Conservation (phyloP, 2,329 filamentous ascomycete species). For the Geosmithia flava region DNA sequence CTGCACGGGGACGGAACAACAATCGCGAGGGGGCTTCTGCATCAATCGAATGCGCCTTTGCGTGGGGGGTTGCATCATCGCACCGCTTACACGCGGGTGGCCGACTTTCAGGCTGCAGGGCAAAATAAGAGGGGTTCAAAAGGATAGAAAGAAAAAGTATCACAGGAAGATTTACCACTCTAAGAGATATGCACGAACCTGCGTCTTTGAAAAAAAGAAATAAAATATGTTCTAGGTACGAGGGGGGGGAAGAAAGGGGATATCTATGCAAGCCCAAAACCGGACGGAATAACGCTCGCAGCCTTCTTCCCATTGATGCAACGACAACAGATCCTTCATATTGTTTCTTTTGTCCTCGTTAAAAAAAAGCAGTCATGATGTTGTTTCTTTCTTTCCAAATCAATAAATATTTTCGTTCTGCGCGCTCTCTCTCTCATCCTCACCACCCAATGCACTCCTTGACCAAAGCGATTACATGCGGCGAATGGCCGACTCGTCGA, state of each 20-base stretch:
- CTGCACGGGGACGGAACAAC: no score
- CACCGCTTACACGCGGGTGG: no score
- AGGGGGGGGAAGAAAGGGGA: conserved; percentile 4
- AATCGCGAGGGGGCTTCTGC: no score
- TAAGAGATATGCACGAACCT: neutral
- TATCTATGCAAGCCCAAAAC: conserved; percentile 13
- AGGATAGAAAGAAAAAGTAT: neutral
- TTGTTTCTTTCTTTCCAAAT: neutral
- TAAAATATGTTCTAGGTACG: neutral
- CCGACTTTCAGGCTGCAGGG: no score
- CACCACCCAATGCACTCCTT: no score
- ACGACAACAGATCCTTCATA: neutral
- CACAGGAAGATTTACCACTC: no score
- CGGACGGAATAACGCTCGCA: conserved; percentile 1
- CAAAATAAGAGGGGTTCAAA: neutral
- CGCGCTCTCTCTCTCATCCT: neutral
- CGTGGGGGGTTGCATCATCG: no score
- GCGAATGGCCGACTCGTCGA: conserved; percentile 75
- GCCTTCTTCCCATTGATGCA: neutral
- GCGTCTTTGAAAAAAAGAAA: conserved; percentile 4
- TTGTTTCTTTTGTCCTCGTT: neutral
- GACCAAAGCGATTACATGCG: conserved; percentile 45
- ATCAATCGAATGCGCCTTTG: no score
- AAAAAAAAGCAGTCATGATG: no score
- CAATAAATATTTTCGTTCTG: neutral